Percentiles rank a stretch among this genome's conserved stretches.
These are phyloP conservation scores for Chytriomyces sp. DNA, from an alignment of 192 early-diverging fungal species.

Conservation along the genomic window DNA sequence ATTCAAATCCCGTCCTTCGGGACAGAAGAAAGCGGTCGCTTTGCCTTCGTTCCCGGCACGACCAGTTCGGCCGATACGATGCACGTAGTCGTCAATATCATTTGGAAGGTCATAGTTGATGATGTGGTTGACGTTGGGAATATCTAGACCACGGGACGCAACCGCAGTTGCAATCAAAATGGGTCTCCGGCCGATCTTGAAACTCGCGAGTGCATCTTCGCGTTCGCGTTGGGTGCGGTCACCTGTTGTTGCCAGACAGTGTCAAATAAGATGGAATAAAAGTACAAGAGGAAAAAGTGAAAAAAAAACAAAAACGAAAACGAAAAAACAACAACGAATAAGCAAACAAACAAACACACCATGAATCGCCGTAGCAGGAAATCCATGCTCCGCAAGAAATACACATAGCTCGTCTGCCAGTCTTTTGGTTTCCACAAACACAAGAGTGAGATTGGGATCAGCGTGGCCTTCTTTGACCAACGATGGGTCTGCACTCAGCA, in stretches of 20 bases:
- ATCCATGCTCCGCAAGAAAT: slow-evolving; percentile 72
- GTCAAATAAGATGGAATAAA: not conserved
- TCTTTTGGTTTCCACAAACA: slow-evolving; percentile 97
- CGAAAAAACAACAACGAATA: not conserved
- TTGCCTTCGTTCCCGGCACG: slow-evolving; percentile 93
- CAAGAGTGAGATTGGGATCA: slow-evolving; percentile 76
- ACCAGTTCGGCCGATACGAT: slow-evolving; percentile 96
- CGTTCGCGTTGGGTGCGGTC: slow-evolving; percentile 94
- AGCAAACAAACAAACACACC: slow-evolving; percentile 47
- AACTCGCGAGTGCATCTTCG: slow-evolving; percentile 85
- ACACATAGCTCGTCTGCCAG: slow-evolving; percentile 87
- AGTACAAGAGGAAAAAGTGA: no score
- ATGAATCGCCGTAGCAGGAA: slow-evolving; percentile 95
- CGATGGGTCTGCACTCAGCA: slow-evolving; percentile 55
- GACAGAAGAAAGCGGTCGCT: slow-evolving; percentile 95
- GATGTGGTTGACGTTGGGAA: slow-evolving; percentile 85
- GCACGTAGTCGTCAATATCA: slow-evolving; percentile 97
- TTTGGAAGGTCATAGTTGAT: slow-evolving; percentile 83
- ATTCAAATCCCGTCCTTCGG: slow-evolving; percentile 70
- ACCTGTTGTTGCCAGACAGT: slow-evolving; percentile 48
- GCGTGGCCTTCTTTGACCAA: slow-evolving; percentile 43
- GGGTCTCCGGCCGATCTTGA: slow-evolving; percentile 75
- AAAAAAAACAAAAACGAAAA: no score
- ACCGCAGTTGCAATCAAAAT: slow-evolving; percentile 97
- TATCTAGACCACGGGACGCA: slow-evolving; percentile 93